Evolutionary conservation across 164 flowering plant species (phyloP), one percentile per base, ranked within the genome.

Genomic region (Saururus chinensis): DNA sequence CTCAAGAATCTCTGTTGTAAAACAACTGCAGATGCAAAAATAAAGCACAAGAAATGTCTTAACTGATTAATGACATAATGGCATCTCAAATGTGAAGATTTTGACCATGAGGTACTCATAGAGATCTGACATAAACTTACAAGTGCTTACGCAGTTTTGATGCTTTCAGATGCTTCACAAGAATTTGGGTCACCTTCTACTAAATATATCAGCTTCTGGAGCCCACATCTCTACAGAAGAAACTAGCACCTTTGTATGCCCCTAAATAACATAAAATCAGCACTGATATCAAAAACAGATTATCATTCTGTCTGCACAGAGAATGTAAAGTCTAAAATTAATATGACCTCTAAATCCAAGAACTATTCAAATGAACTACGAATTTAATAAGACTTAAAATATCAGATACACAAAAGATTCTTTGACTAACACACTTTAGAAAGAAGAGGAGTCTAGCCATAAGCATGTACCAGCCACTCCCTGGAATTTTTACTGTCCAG

Each of bases 1-100:
- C 77, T 93, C 99, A 61, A 90, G 74, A 73, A 93, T 85, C 78
- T 93, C 97, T n/a, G 99, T 93, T 57, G 99, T 93, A 73, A 93
- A 87, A 72, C 96, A 90, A 49, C 97, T 93, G 84, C 75, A 75
- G 52, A 59, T 24, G 61, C 40, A 45, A 0, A 24, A 55, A 11
- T 13, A 55, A 55, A 10, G 30, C 1, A 24, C 9, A 9, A 24
- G 9, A 23, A 55, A 10, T 17, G 19, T 17, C 19, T n/a, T 54
- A 55, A 55, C 58, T 23, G 37, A 30, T 23, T 9, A 10, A 23
- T 11, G 58, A 23, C 49, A 42, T 42, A 9, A 40, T 40, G 42
- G 42, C 45, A 9, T 41, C 45, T 41, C 45, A 45, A 45, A 17
- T 12, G 17, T 9, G 49, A 8, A 45, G 45, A 45, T 45, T 17